Base-by-base conservation (phyloP, 2,329 filamentous ascomycete species). In the Diplodia scrobiculata region DNA sequence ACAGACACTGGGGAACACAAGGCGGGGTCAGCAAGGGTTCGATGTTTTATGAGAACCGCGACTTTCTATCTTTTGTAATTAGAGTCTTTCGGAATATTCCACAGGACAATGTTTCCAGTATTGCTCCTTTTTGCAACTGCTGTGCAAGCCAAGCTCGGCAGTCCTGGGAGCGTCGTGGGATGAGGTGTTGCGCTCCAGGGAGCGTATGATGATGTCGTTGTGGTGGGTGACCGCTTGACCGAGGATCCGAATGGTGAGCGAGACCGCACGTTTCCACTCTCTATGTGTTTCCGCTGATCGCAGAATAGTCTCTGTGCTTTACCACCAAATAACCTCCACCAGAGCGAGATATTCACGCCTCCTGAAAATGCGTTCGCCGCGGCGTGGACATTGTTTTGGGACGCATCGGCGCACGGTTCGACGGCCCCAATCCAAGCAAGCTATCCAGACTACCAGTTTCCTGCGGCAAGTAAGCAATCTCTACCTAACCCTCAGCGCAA, bases 171-270 rank as follows among this genome's bases (percentile, higher is more conserved):
- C 48, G 9, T 50, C 3, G 10, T 50, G 2, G 48, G 10, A 25
- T 11, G 48, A 6, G 48, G 17, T 14, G 3, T 27, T 5, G 19
- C 10, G 3, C 48, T 50, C 10, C 48, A 13, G 10, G 11, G 13
- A 27, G 5, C 19, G 3, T 63, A 53, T 9, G 60, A 63, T 48
- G 52, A 63, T 48, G 52, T 51, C 19, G 41, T 63, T 29, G n/a
- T 70, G 5, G 52, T 67, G 17, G 68, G 68, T 66, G 60, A 66
- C 45, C 67, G 67, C n/a, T 68, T 79, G 10, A 70, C 75, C 34
- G 70, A 72, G 29, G 72, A 74, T 55, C 66, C 68, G 1, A 63
- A 70, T 58, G 74, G 76, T 45, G 68, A 71, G 9, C 9, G n/a
- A 53, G 29, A 25, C 25, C 3, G 25, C 25, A 25, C 25, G 10